Evolutionary conservation across 306 rosid species (phyloP), one percentile per base, ranked within the genome.

Genomic region (Senna siamea): DNA sequence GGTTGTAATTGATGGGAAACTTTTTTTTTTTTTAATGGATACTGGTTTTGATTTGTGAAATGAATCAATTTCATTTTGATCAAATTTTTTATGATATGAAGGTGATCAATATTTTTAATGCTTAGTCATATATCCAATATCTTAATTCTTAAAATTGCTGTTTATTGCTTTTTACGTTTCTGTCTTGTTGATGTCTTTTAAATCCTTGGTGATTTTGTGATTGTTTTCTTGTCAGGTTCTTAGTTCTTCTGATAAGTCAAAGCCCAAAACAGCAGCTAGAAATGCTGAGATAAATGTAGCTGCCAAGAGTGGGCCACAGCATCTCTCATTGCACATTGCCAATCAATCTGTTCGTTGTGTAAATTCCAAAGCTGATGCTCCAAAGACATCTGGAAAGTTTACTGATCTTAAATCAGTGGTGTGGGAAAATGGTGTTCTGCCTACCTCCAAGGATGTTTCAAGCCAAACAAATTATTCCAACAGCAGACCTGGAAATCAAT

Each of bases 341-440:
- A 91, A 68, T 78, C 96, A 88, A 53, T 83, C 94, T 80, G 82
- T 82, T 61, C 93, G 93, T 75, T 74, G 84, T 77, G 92, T 88
- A 70, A 84, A 82, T 82, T 85, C 73, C 73, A 94, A 88, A 78
- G 71, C 84, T 0, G 99, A 94, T 77, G 35, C 87, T 77, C 85
- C 92, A 2, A 92, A 92, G 92, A 78, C 92, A 68, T 83, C 99
- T 55, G 97, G 97, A 62, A 94, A 94, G 92, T 92, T 87, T 66
- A 92, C 88, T 76, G 99, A 92, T 79, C 95, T 94, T 10, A 91
- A 89, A 78, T 93, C 90, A 43, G 93, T 85, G 63, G 85, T 84
- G 7, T 83, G 97, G 89, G 97, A 95, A 79, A 90, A 92, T 74
- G 99, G 97, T 64, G 81, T 74, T 51, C 78, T 93, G 17, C 82